Percentiles rank a stretch among this genome's conserved stretches.
Evolutionary conservation across 306 rosid species (phyloP).

Genomic region (Fragaria iinumae): DNA sequence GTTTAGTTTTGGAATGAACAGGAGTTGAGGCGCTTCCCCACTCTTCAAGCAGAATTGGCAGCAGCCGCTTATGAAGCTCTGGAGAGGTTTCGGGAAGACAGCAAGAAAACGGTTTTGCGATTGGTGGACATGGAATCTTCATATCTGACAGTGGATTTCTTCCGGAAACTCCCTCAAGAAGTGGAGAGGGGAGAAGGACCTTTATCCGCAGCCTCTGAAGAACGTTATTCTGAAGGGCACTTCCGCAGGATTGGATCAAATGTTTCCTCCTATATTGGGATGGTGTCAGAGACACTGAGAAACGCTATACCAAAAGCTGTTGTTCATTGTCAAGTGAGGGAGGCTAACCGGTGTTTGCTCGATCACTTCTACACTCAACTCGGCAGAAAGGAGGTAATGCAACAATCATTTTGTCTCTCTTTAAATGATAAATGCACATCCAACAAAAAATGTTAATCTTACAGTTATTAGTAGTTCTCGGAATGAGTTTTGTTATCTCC

Average conservation of each 20-base stretch:
- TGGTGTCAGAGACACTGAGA: constrained; percentile 50
- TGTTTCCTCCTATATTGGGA: constrained; percentile 38
- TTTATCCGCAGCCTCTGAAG: constrained; percentile 24
- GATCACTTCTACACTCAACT: constrained; percentile 44
- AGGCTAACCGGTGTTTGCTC: constrained; percentile 49
- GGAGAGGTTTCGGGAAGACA: constrained; percentile 51
- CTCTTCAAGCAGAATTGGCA: constrained; percentile 44
- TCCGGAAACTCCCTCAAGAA: constrained; percentile 44
- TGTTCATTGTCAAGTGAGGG: constrained; percentile 59
- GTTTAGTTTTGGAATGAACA: constrained; percentile 29
- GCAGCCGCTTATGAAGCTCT: constrained; percentile 45
- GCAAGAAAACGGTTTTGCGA: constrained; percentile 44
- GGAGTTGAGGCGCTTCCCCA: constrained; percentile 53
- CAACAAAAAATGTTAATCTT: neutral
- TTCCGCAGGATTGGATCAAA: constrained; percentile 44
- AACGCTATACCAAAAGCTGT: constrained; percentile 50
- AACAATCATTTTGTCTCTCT: neutral
- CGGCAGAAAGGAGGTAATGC: constrained; percentile 43
- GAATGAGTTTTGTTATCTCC: constrained; percentile 13
- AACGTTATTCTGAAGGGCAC: constrained; percentile 40
- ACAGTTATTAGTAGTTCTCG: neutral
- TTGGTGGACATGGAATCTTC: constrained; percentile 55
- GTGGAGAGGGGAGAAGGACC: constrained; percentile 34
- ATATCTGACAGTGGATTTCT: constrained; percentile 49
- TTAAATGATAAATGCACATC: neutral